Conservation (phyloP, 2,329 filamentous ascomycete species). For the Pseudogymnoascus sp. region DNA sequence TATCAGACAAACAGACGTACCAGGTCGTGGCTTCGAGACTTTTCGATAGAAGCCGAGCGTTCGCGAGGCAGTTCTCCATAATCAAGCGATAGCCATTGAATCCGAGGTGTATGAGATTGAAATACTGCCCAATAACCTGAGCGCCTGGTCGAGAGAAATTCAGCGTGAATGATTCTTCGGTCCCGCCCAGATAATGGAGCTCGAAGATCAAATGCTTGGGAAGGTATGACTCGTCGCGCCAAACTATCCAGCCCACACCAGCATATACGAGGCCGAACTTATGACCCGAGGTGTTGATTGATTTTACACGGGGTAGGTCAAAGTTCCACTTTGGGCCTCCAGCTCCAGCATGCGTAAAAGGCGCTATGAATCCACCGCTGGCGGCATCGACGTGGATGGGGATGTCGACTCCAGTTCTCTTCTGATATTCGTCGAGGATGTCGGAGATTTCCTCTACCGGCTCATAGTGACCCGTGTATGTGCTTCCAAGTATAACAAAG, state of each 20-base stretch:
- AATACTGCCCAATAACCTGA: slow-evolving; percentile 64
- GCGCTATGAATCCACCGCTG: slow-evolving; percentile 52
- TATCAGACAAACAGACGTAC: slow-evolving; percentile 57
- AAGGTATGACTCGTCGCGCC: slow-evolving; percentile 55
- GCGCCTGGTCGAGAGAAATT: slow-evolving; percentile 65
- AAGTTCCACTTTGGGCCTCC: slow-evolving; percentile 55
- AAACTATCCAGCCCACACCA: slow-evolving; percentile 63
- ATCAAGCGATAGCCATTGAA: slow-evolving; percentile 54
- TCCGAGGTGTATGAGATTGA: slow-evolving; percentile 62
- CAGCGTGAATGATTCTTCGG: slow-evolving; percentile 60
- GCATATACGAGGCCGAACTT: slow-evolving; percentile 57
- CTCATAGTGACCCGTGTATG: slow-evolving; percentile 67
- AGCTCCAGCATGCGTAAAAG: slow-evolving; percentile 47
- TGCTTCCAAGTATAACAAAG: slow-evolving; percentile 62
- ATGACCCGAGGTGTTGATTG: slow-evolving; percentile 57
- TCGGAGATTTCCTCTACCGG: slow-evolving; percentile 59
- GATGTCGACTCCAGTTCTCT: slow-evolving; percentile 52
- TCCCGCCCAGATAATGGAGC: slow-evolving; percentile 63
- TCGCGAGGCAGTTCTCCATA: slow-evolving; percentile 58
- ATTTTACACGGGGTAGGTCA: slow-evolving; percentile 51
- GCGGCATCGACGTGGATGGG: slow-evolving; percentile 60
- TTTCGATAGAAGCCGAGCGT: slow-evolving; percentile 55
- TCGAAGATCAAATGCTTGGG: slow-evolving; percentile 63
- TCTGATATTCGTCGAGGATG: slow-evolving; percentile 54
- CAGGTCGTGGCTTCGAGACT: slow-evolving; percentile 56